Evolutionary conservation across 2,329 filamentous ascomycete genomes (phyloP).

Genomic region (Lasiodiplodia sp.): DNA sequence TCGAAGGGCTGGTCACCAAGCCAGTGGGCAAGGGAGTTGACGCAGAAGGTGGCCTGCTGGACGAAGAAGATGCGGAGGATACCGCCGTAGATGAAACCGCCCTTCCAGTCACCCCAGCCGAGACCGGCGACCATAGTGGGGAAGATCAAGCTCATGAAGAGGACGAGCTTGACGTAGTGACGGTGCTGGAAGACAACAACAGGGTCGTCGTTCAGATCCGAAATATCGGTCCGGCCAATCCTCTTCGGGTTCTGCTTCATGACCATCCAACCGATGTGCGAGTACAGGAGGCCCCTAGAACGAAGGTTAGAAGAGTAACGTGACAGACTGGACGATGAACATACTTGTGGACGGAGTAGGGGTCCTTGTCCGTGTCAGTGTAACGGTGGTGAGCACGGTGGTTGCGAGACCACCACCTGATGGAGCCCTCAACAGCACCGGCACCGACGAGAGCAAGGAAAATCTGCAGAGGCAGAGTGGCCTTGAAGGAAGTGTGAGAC

Average conservation of each 20-base stretch:
- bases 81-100: slow-evolving; percentile 60
- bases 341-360: slow-evolving; percentile 59
- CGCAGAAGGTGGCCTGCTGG: slow-evolving; percentile 62
- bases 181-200: slow-evolving; percentile 60
- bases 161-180: slow-evolving; percentile 57
- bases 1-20: slow-evolving; percentile 57
- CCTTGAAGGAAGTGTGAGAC: slow-evolving; percentile 61
- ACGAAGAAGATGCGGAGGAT: slow-evolving; percentile 62
- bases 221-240: slow-evolving; percentile 60
- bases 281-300: slow-evolving; percentile 54
- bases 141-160: slow-evolving; percentile 58
- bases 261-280: slow-evolving; percentile 61
- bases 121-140: slow-evolving; percentile 58
- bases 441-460: slow-evolving; percentile 58
- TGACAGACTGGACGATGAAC: background rate
- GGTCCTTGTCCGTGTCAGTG: slow-evolving; percentile 61
- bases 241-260: slow-evolving; percentile 64
- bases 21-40: slow-evolving; percentile 63
- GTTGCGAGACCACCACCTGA: slow-evolving; percentile 59
- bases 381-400: slow-evolving; percentile 62
- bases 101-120: slow-evolving; percentile 58
- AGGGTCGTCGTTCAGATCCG: slow-evolving; percentile 59
- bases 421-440: slow-evolving; percentile 59
- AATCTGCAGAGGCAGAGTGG: slow-evolving; percentile 53
- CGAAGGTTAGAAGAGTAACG: slow-evolving; percentile 1